Evolutionary conservation across 108 stramenopile species (phyloP).

Genomic region (Fistulifera pelliculosa): DNA sequence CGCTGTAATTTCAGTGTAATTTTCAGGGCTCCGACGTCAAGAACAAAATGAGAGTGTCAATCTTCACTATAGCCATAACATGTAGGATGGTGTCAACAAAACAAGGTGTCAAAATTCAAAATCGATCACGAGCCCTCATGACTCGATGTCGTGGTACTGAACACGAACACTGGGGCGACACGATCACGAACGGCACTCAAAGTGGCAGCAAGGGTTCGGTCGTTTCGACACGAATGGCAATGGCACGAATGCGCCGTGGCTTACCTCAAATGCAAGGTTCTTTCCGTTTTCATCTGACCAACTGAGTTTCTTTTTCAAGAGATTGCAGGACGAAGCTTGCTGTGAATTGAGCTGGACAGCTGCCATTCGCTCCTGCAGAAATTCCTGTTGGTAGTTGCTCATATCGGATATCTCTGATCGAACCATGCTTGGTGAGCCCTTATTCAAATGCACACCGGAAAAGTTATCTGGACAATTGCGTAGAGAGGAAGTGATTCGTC

Average conservation of each 20-base stretch:
- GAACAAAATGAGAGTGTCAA: no score
- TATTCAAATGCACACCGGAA: background rate
- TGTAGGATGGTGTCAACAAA: no score
- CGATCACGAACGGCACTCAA: background rate
- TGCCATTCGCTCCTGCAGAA: constrained; percentile 14
- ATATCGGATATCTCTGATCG: background rate
- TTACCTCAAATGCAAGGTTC: constrained; percentile 56
- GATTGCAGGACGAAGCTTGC: background rate
- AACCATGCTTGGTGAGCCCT: background rate
- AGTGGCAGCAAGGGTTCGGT: background rate
- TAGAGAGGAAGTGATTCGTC: background rate
- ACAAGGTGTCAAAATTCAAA: no score
- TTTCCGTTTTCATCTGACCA: constrained; percentile 73
- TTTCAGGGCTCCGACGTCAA: no score
- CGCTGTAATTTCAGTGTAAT: no score
- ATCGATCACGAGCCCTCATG: background rate
- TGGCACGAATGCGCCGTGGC: constrained; percentile 1
- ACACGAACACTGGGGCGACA: background rate
- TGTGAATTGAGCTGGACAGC: constrained; percentile 6
- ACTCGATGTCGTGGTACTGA: background rate
- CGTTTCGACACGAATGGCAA: background rate
- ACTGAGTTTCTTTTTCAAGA: constrained; percentile 31
- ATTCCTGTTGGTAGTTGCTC: constrained; percentile 7
- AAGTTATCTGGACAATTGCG: background rate
- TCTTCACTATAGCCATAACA: no score